Evolutionary conservation across 306 rosid species (phyloP), one percentile per base, ranked within the genome.

Genomic region (Trifolium pratense): DNA sequence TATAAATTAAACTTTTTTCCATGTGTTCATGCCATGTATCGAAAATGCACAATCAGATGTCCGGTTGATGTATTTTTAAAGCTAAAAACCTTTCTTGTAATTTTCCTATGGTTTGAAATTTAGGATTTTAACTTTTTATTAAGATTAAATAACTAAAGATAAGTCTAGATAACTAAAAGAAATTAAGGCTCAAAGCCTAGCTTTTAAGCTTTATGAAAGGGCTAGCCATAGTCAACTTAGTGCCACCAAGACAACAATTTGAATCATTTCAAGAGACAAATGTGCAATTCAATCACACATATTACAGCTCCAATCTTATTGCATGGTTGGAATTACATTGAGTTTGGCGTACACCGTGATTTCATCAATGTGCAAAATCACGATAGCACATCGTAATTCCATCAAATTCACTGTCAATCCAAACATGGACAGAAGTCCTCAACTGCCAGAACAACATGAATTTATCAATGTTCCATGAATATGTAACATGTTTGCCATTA

Each of bases 401-500:
- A 16, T 17, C 12, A 17, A 7, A 8, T 13, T 40, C 48, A 13
- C 15, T 26, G 1, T 18, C 6, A 17, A 52, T 52, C 57, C 25
- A 52, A 52, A 52, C 58, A 52, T 18, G 21, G 25, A 52, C 18
- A 18, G 0, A 9, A 48, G 51, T 60, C 31, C 39, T 49, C 34
- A 65, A 55, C 45, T 4, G 10, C 45, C 23, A 73, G 36, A 79
- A 57, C 68, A 14, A 9, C 67, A 53, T 26, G 74, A 45, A 71
- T 25, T 60, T 74, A 78, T 36, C 51, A 58, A 59, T 49, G 23
- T 11, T 36, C 51, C 68, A 57, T 4, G 37, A 58, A 63, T 23
- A 23, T 31, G 42, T 23, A 68, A 20, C 13, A 56, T 77, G 66
- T 26, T 34, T 26, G 14, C 66, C 58, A 60, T 51, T 60, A 57